Evolutionary conservation across 2,329 filamentous ascomycete species (phyloP), one percentile per base, ranked within the genome.

Genomic region (Penicillium sp.): DNA sequence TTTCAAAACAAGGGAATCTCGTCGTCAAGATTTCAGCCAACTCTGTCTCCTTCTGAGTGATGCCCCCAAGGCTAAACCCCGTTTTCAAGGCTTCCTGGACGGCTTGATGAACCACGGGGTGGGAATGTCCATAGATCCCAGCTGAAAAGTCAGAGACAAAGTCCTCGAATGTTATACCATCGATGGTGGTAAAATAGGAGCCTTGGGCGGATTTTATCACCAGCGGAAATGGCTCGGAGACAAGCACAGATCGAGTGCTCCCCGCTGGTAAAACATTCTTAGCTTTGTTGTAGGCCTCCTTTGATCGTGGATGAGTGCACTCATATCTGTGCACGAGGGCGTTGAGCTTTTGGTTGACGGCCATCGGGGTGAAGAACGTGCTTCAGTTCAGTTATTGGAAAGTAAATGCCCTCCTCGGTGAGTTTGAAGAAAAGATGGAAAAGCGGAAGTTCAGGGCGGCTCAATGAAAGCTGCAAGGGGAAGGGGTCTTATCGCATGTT

Each of bases 251-350:
- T 24, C 44, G 22, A 47, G 44, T 47, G 22, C 44, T 47, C 5
- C 44, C 44, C 22, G 44, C 44, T 13, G 44, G 44, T 47, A 47
- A 47, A 17, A 47, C 44, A 13, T 22, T 44, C 40, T 44, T 44
- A 15, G 44, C 44, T 47, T 4, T 47, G 22, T 28, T 8, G 44
- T 24, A 15, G 24, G 22, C 24, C 13, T 26, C 44, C 44, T 44
- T 44, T 12, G 40, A 44, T 22, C 19, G 19, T 22, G 40, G 40
- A 44, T 44, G 40, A 13, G 40, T 22, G 10, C 19, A 19, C 19
- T 44, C 40, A 10, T 44, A 44, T 44, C 24, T 9, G 10, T 22
- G 10, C 19, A 44, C 40, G 19, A 44, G 40, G 40, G 40, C 19
- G 6, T 2, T 44, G 19, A 44, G 40, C 40, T 22, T 44, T 22